Percentiles rank a stretch among this genome's conserved stretches.
Evolutionary conservation across 192 early-diverging fungal genomes (phyloP).

Genomic region (Umbelopsis sp.): DNA sequence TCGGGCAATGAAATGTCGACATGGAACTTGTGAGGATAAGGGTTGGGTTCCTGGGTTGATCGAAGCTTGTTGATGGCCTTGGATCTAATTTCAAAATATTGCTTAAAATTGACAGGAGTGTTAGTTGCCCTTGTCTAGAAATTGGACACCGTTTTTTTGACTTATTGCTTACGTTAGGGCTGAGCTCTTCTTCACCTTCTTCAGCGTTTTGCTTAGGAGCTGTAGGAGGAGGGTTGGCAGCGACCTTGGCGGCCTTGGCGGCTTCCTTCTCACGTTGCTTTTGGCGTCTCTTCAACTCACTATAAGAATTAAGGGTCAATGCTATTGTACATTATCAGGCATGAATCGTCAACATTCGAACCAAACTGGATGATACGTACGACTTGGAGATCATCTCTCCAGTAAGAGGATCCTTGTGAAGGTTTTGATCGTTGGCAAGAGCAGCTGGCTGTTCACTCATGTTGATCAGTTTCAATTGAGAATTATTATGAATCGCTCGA

Average conservation of each 20-base stretch:
- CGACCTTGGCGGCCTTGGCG: slow-evolving; percentile 59
- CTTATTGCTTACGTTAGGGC: slow-evolving; percentile 70
- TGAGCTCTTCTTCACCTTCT: slow-evolving; percentile 81
- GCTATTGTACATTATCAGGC: not conserved
- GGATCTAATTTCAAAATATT: slow-evolving; percentile 98
- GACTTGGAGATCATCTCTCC: slow-evolving; percentile 95
- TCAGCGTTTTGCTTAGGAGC: slow-evolving; percentile 59
- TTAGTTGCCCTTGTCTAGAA: not conserved
- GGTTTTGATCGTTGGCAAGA: slow-evolving; percentile 45
- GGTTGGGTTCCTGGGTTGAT: slow-evolving; percentile 79
- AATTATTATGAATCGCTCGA: not conserved
- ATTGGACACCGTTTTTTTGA: not conserved
- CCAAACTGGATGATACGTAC: slow-evolving; percentile 49
- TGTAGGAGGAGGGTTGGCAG: slow-evolving; percentile 51
- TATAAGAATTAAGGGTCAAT: slow-evolving; percentile 34
- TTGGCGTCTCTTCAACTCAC: slow-evolving; percentile 89
- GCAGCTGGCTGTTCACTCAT: slow-evolving; percentile 24
- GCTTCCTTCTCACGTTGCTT: slow-evolving; percentile 93
- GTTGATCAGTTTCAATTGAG: not conserved
- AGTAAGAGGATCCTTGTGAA: slow-evolving; percentile 79
- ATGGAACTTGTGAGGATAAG: slow-evolving; percentile 99
- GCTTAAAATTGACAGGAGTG: slow-evolving; percentile 39
- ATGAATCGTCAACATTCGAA: not conserved
- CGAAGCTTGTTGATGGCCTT: slow-evolving; percentile 84
- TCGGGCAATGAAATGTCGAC: slow-evolving; percentile 82